phyloP scores from a whole-genome alignment of 257 asterid genomes.

The Solanum tacnaense region DNA sequence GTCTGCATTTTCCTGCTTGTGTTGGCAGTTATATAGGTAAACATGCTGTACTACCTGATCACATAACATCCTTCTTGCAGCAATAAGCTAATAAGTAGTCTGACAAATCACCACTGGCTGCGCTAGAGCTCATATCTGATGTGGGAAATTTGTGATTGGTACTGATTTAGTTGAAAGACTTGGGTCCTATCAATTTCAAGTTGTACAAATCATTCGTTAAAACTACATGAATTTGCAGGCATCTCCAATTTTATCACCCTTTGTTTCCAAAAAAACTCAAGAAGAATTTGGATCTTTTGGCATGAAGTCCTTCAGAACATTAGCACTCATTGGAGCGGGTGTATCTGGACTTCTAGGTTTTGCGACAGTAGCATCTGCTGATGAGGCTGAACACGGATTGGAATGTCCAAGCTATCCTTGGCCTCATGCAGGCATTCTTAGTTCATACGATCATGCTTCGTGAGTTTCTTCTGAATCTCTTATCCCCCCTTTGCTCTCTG shows the following conservation, averaged over 20 bases:
- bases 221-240: slow-evolving; percentile 16
- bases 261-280: slow-evolving; percentile 16
- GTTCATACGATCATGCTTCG: slow-evolving; percentile 67
- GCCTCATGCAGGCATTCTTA: slow-evolving; percentile 60
- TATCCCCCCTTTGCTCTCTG: background rate
- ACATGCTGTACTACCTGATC: background rate
- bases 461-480: slow-evolving; percentile 17
- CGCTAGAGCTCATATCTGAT: background rate
- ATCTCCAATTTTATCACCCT: slow-evolving; percentile 18
- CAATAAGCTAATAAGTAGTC: background rate
- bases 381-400: slow-evolving; percentile 63
- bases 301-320: slow-evolving; percentile 24
- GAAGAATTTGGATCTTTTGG: slow-evolving; percentile 26
- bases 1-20: background rate
- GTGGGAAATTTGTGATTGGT: background rate
- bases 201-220: background rate
- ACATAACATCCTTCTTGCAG: background rate
- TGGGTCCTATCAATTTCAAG: background rate
- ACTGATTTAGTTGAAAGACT: background rate
- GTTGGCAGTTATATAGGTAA: background rate
- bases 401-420: slow-evolving; percentile 56
- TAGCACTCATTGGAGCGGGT: slow-evolving; percentile 48
- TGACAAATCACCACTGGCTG: background rate
- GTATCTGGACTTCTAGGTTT: slow-evolving; percentile 41
- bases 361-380: slow-evolving; percentile 41